A percentile compares a stretch with the other conserved stretches of the same genome.
Evolutionary conservation across 208 protist genomes (phyloP).

Genomic region (Lotmaria passim): DNA sequence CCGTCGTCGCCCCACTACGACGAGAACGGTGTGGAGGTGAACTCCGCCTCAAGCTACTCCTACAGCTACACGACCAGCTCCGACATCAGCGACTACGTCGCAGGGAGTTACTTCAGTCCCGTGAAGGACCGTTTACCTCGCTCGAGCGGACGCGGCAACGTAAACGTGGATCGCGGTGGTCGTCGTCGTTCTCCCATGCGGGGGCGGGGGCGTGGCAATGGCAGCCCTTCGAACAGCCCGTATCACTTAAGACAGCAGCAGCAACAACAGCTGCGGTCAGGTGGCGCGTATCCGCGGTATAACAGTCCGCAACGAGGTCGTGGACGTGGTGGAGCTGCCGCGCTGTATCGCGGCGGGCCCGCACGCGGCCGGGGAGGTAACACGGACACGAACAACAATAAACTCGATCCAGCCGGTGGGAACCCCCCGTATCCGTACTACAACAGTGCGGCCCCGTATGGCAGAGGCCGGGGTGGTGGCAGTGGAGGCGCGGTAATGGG

Average conservation of each 20-base stretch:
- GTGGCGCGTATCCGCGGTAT: background rate
- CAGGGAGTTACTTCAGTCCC: conserved; percentile 32
- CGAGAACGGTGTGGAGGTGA: conserved; percentile 10
- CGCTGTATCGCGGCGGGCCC: background rate
- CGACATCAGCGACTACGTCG: conserved; percentile 31
- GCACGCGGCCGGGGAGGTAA: background rate
- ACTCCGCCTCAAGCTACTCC: conserved; percentile 24
- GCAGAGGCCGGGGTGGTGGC: background rate
- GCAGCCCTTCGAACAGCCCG: background rate
- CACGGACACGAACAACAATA: background rate
- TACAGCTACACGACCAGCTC: conserved; percentile 35
- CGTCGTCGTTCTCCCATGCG: conserved; percentile 12
- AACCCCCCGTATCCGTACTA: background rate
- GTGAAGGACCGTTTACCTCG: background rate
- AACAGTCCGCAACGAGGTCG: conserved; percentile 12
- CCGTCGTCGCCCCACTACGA: conserved; percentile 4
- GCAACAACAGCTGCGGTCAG: conserved; percentile 8
- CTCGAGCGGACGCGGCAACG: background rate
- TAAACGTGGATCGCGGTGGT: background rate
- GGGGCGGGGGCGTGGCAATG: conserved; percentile 2
- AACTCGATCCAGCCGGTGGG: background rate
- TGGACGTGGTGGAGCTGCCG: conserved; percentile 2
- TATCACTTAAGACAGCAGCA: background rate
- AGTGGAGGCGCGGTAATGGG: background rate
- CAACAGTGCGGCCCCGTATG: conserved; percentile 2